Percentiles rank a stretch among this genome's conserved stretches.
Evolutionary conservation across 2,329 filamentous ascomycete genomes (phyloP).

Genomic region (Pseudogymnoascus verrucosus): DNA sequence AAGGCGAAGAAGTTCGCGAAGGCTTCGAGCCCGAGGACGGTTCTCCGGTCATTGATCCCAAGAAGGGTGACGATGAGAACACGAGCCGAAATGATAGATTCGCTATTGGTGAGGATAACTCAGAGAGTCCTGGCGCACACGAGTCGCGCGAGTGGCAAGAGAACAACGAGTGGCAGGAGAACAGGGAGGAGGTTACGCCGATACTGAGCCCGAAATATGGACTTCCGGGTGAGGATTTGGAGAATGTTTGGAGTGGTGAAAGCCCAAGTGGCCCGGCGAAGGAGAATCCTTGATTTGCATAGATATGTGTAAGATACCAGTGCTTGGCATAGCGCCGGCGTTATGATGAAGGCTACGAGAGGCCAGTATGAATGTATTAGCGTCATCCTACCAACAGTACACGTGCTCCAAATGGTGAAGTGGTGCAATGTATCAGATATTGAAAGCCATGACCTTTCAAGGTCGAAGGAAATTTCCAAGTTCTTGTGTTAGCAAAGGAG

Average conservation of each 20-base stretch:
- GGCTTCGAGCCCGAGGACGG: slow-evolving; percentile 44
- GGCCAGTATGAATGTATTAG: neutral
- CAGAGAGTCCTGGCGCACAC: slow-evolving; percentile 24
- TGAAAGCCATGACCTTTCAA: neutral
- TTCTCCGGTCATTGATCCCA: slow-evolving; percentile 34
- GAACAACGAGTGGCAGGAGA: slow-evolving; percentile 32
- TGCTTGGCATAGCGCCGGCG: neutral
- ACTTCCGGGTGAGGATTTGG: slow-evolving; percentile 26
- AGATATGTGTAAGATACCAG: neutral
- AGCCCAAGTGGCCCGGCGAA: slow-evolving; percentile 20
- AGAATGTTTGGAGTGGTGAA: slow-evolving; percentile 28
- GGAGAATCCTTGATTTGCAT: slow-evolving; percentile 24
- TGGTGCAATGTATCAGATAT: neutral
- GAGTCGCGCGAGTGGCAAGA: slow-evolving; percentile 37
- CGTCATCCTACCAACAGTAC: neutral
- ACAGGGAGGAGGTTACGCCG: slow-evolving; percentile 13
- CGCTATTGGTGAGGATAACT: slow-evolving; percentile 25
- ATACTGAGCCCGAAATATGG: slow-evolving; percentile 29
- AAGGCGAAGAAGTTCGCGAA: slow-evolving; percentile 43
- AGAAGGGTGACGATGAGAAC: slow-evolving; percentile 35
- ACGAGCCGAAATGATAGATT: slow-evolving; percentile 18
- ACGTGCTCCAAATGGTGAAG: neutral
- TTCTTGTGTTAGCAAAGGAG: neutral
- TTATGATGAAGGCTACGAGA: neutral
- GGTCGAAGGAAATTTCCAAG: neutral